Evolutionary conservation across 805 yeast species (phyloP).

Genomic region (Candida tallmaniae): DNA sequence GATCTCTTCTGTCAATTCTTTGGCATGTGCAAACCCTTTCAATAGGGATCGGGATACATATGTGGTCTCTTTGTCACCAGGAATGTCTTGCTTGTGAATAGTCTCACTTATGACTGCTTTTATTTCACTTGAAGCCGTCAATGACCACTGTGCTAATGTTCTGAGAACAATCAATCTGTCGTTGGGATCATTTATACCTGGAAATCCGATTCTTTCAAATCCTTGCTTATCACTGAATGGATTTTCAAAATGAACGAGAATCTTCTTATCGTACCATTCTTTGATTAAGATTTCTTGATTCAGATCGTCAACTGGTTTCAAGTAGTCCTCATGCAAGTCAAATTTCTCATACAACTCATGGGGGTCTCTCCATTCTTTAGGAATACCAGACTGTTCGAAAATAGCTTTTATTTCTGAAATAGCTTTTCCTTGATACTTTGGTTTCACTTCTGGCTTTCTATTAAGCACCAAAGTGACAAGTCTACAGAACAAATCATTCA

Average conservation of each 20-base stretch:
- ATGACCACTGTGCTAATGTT: conserved; percentile 32
- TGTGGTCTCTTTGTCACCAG: conserved; percentile 35
- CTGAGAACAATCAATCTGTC: conserved; percentile 37
- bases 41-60: conserved; percentile 33
- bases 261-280: conserved; percentile 7
- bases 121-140: conserved; percentile 27
- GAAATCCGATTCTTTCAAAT: conserved; percentile 30
- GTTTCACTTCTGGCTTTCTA: conserved; percentile 26
- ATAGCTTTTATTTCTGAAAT: conserved; percentile 30
- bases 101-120: conserved; percentile 20
- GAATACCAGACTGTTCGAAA: conserved; percentile 26
- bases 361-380: conserved; percentile 34
- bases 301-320: conserved; percentile 6
- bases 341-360: conserved; percentile 9
- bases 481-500: conserved; percentile 29
- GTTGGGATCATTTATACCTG: conserved; percentile 24
- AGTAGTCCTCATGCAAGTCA: conserved; percentile 1
- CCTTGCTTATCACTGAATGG: conserved; percentile 19
- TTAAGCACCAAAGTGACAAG: conserved; percentile 33
- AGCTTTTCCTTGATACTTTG: conserved; percentile 22
- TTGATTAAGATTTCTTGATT: conserved; percentile 9
- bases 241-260: conserved; percentile 9
- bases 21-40: conserved; percentile 30
- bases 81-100: conserved; percentile 27
- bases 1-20: conserved; percentile 26